Evolutionary conservation across 495 filamentous ascomycete genomes (phyloP), one percentile per base, ranked within the genome.

Genomic region (Penicillium ucsense): DNA sequence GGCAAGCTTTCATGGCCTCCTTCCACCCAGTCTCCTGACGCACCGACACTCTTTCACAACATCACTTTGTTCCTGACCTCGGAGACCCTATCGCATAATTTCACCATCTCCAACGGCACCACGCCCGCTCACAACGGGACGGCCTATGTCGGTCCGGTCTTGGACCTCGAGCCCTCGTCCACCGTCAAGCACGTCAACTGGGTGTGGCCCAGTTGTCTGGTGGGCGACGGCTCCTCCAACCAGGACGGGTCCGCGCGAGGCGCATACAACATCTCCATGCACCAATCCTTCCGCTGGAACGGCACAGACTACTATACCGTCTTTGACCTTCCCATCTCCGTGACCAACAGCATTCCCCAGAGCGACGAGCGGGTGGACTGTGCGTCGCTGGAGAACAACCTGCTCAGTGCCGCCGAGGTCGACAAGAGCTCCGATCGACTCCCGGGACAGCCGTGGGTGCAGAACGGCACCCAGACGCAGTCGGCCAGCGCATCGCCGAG

Each of bases 171-270:
- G 53, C 66, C 74, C 2, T 74, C 75, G 7, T 81, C 78, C 49
- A 84, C 81, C 0, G 82, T 85, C 30, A 84, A 84, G 58, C 81
- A 85, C 57, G 76, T 84, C 37, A 80, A 80, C 53, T 85, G 81
- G 79, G 59, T 67, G 7, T 85, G 81, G 81, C 81, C 82, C 2
- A 73, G 73, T 41, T 85, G 81, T 55, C 64, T 86, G 1, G 76
- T 80, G 11, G 79, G 79, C 5, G 51, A 55, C 1, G 53, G 50
- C 32, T 54, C 20, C 20, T 20, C 39, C 8, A 41, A 54, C 29
- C 45, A 52, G 31, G 46, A 38, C 35, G 41, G 41, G 5, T 65
- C 57, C 8, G 64, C 59, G 3, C 57, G 69, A 8, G 69, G 69
- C 10, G 55, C 55, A 43, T 72, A 73, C 43, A 73, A 83, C 67